Evolutionary conservation across 306 rosid species (phyloP), one percentile per base, ranked within the genome.

Genomic region (Vigna unguiculata): DNA sequence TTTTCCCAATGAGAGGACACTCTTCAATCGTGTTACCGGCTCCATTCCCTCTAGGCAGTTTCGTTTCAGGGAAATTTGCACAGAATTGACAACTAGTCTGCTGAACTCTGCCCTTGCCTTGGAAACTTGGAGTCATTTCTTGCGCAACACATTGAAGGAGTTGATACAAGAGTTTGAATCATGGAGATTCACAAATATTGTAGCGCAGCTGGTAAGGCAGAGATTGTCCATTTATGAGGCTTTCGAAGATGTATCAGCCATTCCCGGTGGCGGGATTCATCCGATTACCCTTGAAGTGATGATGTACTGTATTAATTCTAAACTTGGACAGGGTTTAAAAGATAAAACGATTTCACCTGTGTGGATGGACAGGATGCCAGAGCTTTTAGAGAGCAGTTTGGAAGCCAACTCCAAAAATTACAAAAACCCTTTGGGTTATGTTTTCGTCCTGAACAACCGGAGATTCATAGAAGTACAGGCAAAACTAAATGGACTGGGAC

Each of bases 371-470:
- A 48, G 20, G 20, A 78, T 88, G 11, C 82, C 85, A 91, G 90
- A 86, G 80, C 78, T 70, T 24, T 58, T 93, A 25, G 90, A 81
- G 82, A 88, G 85, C 53, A 83, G 84, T 63, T 79, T 93, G 51
- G 90, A 76, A 66, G 79, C 85, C 9, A 93, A 88, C 74, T 89
- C 91, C 7, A 89, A 88, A 85, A 75, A 73, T 53, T 91, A 86
- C 68, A 70, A 73, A 54, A 84, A 88, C 73, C 60, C 82, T 21
- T 81, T 91, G 78, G 34, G 88, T 79, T 77, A 65, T 52, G 65
- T 93, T 59, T 91, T 89, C 70, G 76, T 91, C 89, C 83, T 93
- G 91, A 93, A 90, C 75, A 93, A 91, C 55, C 47, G 14, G 15
- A 43, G 47, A 43, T 43, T 43, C 15, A 43, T 43, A 43, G 5